Base-by-base conservation (phyloP, 1,139 yeast genomes). In the Tardiomyces digboiensis region DNA sequence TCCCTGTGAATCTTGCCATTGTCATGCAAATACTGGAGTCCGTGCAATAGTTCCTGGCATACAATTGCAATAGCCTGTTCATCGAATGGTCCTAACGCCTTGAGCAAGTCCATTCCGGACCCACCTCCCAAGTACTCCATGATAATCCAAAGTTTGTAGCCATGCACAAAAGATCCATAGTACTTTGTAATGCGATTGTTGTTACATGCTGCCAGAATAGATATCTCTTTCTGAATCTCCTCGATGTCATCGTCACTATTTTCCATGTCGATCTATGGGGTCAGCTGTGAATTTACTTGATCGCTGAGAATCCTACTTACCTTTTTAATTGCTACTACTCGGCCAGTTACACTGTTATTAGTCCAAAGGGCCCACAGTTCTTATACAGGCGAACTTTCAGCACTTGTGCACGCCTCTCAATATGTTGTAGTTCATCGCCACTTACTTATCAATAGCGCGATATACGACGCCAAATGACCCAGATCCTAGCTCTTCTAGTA, bases 401-500 rank as follows among this genome's bases (percentile, higher is more conserved):
- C n/a, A n/a, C n/a, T n/a, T n/a, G n/a, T n/a, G n/a, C n/a, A n/a
- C n/a, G n/a, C n/a, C n/a, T n/a, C n/a, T 5, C 10, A 26, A 8
- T 16, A 26, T 22, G 10, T 8, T n/a, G n/a, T n/a, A n/a, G n/a
- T n/a, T n/a, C n/a, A n/a, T n/a, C n/a, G n/a, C n/a, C n/a, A 26
- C 33, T 26, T 16, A 26, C 42, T 69, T 71, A 52, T 83, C 78
- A 8, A 77, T 59, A 0, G 91, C 96, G 42, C 82, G 69, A 64
- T 82, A 87, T 1, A 87, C 96, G 1, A 82, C 84, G 0, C 96
- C 96, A 61, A 86, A 87, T 3, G 91, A 89, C 0, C 96, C 96
- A 45, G 85, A 68, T 1, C 96, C 96, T 1, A 87, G 79, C 59
- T 85, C 89, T 52, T 82, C 89, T 50, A 74, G 74, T 3, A 87